phyloP scores from a whole-genome alignment of 192 early-diverging fungal genomes.

The Piromyces finnis region DNA sequence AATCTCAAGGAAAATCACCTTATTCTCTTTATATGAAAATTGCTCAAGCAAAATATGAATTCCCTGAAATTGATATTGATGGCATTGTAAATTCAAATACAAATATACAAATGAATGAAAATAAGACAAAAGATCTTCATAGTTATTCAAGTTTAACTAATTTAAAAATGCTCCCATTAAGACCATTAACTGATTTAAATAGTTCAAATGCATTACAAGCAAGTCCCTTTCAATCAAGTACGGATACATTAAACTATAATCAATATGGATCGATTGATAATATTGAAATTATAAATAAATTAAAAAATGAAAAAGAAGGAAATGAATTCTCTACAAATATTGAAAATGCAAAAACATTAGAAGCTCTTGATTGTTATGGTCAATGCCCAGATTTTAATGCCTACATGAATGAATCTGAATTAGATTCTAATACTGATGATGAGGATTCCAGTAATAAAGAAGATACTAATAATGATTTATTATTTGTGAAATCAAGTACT shows the following conservation, averaged over 20 bases:
- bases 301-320: not conserved
- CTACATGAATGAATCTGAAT: not conserved
- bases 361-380: not conserved
- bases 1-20: not conserved
- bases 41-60: not conserved
- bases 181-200: not conserved
- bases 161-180: not conserved
- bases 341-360: not conserved
- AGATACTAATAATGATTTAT: not conserved
- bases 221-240: not conserved
- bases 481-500: not conserved
- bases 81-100: not conserved
- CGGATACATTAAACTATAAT: not conserved
- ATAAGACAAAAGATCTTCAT: not conserved
- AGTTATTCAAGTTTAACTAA: not conserved
- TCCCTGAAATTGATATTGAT: not conserved
- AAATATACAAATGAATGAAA: not conserved
- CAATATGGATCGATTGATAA: not conserved
- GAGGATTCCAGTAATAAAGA: not conserved
- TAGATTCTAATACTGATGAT: not conserved
- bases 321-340: not conserved
- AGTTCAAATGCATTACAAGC: not conserved
- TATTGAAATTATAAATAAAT: not conserved
- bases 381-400: not conserved
- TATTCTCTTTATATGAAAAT: not conserved